These are phyloP conservation scores for Diaporthe sp. DNA, from an alignment of 2,329 filamentous ascomycete species.

Conservation along the genomic window DNA sequence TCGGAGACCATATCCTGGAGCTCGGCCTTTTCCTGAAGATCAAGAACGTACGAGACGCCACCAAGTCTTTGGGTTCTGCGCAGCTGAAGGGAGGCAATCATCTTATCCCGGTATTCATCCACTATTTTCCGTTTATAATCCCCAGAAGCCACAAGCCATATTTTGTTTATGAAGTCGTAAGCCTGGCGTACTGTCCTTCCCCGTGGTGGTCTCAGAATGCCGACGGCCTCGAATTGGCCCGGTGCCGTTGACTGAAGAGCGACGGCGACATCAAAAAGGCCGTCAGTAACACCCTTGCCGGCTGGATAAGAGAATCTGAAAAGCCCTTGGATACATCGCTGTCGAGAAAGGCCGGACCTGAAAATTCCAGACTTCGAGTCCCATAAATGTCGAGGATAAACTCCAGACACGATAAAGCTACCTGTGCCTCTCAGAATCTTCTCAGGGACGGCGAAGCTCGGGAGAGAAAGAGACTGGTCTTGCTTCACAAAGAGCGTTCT, in stretches of 20 bases:
- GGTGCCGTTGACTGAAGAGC: neutral
- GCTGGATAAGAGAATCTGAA: neutral
- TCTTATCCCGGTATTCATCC: neutral
- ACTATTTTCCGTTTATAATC: neutral
- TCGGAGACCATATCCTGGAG: neutral
- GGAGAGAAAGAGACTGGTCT: neutral
- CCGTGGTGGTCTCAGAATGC: neutral
- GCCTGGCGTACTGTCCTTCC: neutral
- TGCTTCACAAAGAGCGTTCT: conserved; percentile 14
- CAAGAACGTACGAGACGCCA: conserved; percentile 4
- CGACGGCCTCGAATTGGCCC: neutral
- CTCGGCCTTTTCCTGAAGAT: neutral
- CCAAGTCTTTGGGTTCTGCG: neutral
- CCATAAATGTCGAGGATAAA: neutral
- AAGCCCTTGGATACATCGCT: neutral
- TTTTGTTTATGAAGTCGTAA: neutral
- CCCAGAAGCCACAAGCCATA: neutral
- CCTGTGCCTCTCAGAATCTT: neutral
- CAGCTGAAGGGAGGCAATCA: neutral
- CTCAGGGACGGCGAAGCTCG: neutral
- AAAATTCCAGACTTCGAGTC: neutral
- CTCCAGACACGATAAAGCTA: neutral
- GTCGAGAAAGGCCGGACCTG: neutral
- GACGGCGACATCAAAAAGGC: neutral
- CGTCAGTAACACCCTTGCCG: neutral